Base-by-base conservation (phyloP, 2,329 filamentous ascomycete genomes). In the Clonostachys rosea region DNA sequence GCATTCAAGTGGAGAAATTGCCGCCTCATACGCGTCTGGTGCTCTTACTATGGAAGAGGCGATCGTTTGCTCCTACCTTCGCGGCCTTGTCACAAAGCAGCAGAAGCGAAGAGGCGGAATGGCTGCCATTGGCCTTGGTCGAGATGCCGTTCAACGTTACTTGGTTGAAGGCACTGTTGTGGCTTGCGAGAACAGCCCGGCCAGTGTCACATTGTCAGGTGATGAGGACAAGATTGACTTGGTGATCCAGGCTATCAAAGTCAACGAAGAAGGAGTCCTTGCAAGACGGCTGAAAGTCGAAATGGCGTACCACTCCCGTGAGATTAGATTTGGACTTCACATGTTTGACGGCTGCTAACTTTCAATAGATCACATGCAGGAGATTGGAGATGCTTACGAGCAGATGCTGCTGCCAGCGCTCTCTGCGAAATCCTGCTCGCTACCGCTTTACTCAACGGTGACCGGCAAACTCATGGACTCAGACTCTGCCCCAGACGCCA, bases 1-100 rank as follows among this genome's bases (percentile, higher is more conserved):
- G 5, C 70, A 73, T 49, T 69, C 64, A 0, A 61, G 57, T 9
- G 70, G 70, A 2, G 69, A 72, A 49, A 69, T 71, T 34, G 67
- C 61, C 1, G 69, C 68, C 2, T 67, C 68, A 1, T 71, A 69
- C 47, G 63, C 67, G 2, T 59, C 62, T 0, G 67, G 12, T 47
- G 65, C 6, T 54, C 58, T 33, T 56, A 54, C n/a, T 44, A 36
- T 45, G 59, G 40, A 49, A n/a, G 45, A 10, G 33, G 46, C 46
- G 34, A 43, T 43, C 17, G 35, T 24, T 14, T 24, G 43, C 8
- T 41, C 46, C 16, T 47, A 47, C 35, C 34, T 34, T 20, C 46
- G 46, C 34, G 46, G 46, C n/a, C 24, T 34, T 45, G 45, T 56
- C 6, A 49, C 54, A 4, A 63, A 63, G 0, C 18, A 49, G 1